phyloP scores from a whole-genome alignment of 768 basidiomycete species.

The Suillus placidus region DNA sequence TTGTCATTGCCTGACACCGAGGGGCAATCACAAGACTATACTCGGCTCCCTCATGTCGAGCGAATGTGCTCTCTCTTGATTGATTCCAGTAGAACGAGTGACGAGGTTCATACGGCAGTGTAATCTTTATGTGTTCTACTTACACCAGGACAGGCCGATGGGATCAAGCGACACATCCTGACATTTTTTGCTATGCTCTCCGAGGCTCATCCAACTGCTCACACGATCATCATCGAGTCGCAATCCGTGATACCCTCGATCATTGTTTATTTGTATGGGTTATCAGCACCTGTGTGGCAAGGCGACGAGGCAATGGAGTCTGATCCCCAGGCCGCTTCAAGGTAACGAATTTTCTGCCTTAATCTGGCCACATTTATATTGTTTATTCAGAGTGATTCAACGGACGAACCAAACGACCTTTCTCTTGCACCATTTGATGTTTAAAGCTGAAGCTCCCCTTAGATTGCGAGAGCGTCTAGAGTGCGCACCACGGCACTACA shows the following conservation, averaged over 20 bases:
- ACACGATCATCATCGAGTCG: conserved; percentile 47
- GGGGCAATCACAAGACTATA: conserved; percentile 26
- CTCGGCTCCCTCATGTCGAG: conserved; percentile 47
- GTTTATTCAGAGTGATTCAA: conserved; percentile 48
- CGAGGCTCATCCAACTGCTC: conserved; percentile 41
- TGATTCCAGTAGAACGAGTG: conserved; percentile 41
- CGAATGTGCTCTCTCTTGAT: conserved; percentile 51
- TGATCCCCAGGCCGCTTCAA: conserved; percentile 35
- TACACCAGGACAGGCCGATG: conserved; percentile 34
- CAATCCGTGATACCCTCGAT: conserved; percentile 66
- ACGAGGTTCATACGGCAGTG: conserved; percentile 40
- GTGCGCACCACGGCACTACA: conserved; percentile 57
- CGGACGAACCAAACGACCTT: conserved; percentile 55
- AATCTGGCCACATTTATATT: background rate
- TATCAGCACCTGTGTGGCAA: conserved; percentile 67
- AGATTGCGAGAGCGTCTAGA: conserved; percentile 63
- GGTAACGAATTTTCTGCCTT: conserved; percentile 18
- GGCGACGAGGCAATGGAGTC: conserved; percentile 49
- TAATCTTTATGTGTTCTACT: background rate
- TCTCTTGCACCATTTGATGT: conserved; percentile 67
- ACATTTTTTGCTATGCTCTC: conserved; percentile 44
- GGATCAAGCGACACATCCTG: conserved; percentile 40
- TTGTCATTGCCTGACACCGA: conserved; percentile 39
- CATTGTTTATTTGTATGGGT: conserved; percentile 53
- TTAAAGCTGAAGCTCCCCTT: conserved; percentile 46